Evolutionary conservation across 192 early-diverging fungal species (phyloP).

Genomic region (Coemansia sp.): DNA sequence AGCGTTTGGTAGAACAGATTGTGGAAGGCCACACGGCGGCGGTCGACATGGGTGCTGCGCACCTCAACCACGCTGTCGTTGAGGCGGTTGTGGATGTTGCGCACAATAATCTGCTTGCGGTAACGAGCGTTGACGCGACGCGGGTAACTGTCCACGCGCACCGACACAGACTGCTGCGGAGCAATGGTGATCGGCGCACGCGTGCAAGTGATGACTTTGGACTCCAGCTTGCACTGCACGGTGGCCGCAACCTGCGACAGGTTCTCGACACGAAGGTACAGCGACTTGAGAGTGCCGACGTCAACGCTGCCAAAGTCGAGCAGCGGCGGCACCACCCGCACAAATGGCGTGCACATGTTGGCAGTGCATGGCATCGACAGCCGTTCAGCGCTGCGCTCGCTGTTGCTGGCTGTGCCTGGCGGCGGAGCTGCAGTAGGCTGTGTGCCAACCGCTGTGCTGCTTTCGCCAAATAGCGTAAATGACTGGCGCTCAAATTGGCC

Average conservation of each 20-base stretch:
- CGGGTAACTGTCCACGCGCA: conserved; percentile 94
- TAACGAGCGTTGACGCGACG: conserved; percentile 98
- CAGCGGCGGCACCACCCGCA: conserved; percentile 78
- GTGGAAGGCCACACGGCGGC: conserved; percentile 95
- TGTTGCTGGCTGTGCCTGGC: conserved; percentile 52
- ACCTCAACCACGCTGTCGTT: conserved; percentile 92
- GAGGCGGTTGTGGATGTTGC: conserved; percentile 83
- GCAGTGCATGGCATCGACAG: conserved; percentile 84
- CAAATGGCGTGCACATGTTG: conserved; percentile 88
- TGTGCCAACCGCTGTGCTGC: conserved; percentile 41
- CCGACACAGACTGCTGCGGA: conserved; percentile 70
- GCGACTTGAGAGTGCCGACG: conserved; percentile 87
- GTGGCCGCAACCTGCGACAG: conserved; percentile 80
- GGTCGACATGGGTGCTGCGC: conserved; percentile 91
- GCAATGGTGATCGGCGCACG: conserved; percentile 65
- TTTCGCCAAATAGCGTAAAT: conserved; percentile 71
- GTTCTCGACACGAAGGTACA: conserved; percentile 80
- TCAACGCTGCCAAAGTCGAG: conserved; percentile 96
- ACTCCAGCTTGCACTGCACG: conserved; percentile 84
- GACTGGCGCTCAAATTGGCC: conserved; percentile 68
- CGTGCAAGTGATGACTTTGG: conserved; percentile 90
- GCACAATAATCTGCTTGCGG: conserved; percentile 91
- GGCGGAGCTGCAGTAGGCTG: conserved; percentile 17
- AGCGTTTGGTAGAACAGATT: conserved; percentile 89
- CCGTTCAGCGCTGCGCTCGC: conserved; percentile 53